Conservation (phyloP, 139 green algal species). For the Ulvella scutata region DNA sequence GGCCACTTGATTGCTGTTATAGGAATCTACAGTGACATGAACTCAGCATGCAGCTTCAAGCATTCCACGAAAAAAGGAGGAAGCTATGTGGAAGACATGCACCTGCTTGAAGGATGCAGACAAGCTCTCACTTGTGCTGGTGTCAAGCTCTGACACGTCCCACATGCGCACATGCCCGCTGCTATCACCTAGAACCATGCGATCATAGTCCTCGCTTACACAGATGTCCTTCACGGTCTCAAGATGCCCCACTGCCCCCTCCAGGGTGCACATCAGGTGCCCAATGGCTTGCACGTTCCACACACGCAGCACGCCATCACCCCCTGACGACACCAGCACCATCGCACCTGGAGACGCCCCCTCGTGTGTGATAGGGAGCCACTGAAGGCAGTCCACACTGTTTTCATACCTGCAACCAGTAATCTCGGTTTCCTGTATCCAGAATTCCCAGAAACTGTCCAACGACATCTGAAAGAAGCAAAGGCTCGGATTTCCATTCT, state of each 20-base stretch:
- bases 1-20: too few species aligned
- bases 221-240: constrained; percentile 23
- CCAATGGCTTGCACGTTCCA: constrained; percentile 21
- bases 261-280: constrained; percentile 31
- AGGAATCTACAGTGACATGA: too few species aligned
- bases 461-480: background rate
- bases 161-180: constrained; percentile 45
- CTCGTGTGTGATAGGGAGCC: background rate
- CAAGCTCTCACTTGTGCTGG: constrained; percentile 13
- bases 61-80: too few species aligned
- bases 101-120: constrained; percentile 38
- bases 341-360: constrained; percentile 9
- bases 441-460: background rate
- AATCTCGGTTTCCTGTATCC: background rate
- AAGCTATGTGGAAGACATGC: background rate
- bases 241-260: constrained; percentile 21
- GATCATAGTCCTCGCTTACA: constrained; percentile 8
- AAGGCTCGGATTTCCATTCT: background rate
- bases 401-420: background rate
- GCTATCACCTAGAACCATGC: constrained; percentile 41
- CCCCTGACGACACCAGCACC: constrained; percentile 39
- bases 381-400: constrained; percentile 3
- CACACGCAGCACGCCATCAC: constrained; percentile 44
- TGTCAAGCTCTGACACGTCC: constrained; percentile 30
- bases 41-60: too few species aligned